Conservation (phyloP, 495 filamentous ascomycete genomes). For the Glutinoglossum americanum region DNA sequence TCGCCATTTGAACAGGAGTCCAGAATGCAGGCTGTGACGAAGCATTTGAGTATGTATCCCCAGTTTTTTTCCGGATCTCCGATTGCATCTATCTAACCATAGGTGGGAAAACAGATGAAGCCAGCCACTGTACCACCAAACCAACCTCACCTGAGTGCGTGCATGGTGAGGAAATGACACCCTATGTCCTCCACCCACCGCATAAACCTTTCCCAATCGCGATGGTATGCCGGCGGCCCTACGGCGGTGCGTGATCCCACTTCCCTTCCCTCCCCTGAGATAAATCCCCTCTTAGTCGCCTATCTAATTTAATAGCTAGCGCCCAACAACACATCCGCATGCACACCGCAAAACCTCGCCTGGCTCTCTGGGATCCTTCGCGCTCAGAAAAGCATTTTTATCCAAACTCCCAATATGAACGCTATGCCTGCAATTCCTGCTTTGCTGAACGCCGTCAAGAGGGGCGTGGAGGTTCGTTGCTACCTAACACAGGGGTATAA, state of each 20-base stretch:
- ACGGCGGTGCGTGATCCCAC: slow-evolving; percentile 23
- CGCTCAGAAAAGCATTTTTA: slow-evolving; percentile 38
- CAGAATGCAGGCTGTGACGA: slow-evolving; percentile 30
- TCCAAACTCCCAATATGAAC: slow-evolving; percentile 58
- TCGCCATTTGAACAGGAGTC: slow-evolving; percentile 27
- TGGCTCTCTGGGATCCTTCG: slow-evolving; percentile 48
- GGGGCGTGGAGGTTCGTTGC: slow-evolving; percentile 41
- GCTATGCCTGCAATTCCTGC: slow-evolving; percentile 42
- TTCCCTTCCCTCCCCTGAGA: neutral
- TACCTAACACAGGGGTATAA: slow-evolving; percentile 64
- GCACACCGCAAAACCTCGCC: slow-evolving; percentile 48
- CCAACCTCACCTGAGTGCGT: slow-evolving; percentile 31
- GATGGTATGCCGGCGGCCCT: slow-evolving; percentile 43
- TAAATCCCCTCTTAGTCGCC: neutral
- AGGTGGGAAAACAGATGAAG: slow-evolving; percentile 19
- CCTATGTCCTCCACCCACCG: slow-evolving; percentile 31
- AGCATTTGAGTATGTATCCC: slow-evolving; percentile 31
- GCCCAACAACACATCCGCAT: slow-evolving; percentile 32
- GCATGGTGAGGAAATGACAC: slow-evolving; percentile 32
- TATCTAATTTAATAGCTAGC: slow-evolving; percentile 10
- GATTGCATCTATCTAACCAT: neutral
- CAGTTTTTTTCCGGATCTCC: slow-evolving; percentile 3
- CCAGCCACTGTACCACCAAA: slow-evolving; percentile 27
- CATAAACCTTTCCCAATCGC: slow-evolving; percentile 47
- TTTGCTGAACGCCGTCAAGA: slow-evolving; percentile 36